Evolutionary conservation across 2,329 filamentous ascomycete genomes (phyloP).

Genomic region (Cordyceps javanica): DNA sequence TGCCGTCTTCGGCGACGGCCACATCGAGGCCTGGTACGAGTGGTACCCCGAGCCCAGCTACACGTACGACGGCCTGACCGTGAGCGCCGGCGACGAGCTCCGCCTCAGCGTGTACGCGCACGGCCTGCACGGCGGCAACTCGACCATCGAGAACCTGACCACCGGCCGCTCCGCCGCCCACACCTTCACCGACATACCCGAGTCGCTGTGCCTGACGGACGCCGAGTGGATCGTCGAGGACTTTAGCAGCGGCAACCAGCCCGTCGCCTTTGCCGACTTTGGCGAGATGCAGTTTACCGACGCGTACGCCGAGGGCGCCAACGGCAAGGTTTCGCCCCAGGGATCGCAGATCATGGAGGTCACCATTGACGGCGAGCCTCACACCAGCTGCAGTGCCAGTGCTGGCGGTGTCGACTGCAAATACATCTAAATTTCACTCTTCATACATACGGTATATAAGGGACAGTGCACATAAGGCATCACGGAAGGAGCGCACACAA

Average conservation of each 20-base stretch:
- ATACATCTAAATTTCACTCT: not conserved
- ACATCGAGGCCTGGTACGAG: slow-evolving; percentile 10
- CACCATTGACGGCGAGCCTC: not conserved
- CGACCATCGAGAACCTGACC: slow-evolving; percentile 13
- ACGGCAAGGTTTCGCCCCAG: slow-evolving; percentile 12
- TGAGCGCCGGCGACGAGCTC: slow-evolving; percentile 26
- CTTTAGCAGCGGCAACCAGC: slow-evolving; percentile 17
- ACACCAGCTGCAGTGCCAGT: not conserved
- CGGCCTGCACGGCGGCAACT: slow-evolving; percentile 12
- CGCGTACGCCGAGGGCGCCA: slow-evolving; percentile 19
- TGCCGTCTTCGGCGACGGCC: slow-evolving; percentile 5
- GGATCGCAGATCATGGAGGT: not conserved
- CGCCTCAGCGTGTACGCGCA: slow-evolving; percentile 24
- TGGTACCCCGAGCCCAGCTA: slow-evolving; percentile 10
- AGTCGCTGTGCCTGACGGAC: slow-evolving; percentile 45
- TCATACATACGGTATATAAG: too few species aligned
- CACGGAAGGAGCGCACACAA: too few species aligned
- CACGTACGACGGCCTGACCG: not conserved
- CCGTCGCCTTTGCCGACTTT: slow-evolving; percentile 26
- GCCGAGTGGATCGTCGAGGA: slow-evolving; percentile 54
- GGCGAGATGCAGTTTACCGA: slow-evolving; percentile 23
- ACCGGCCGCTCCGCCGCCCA: slow-evolving; percentile 47
- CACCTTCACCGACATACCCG: slow-evolving; percentile 38
- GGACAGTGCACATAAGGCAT: too few species aligned
- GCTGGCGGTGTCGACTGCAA: not conserved